These are phyloP conservation scores for Ophiostoma himal-ulmi DNA, from an alignment of 2,329 filamentous ascomycete genomes.

Conservation along the genomic window DNA sequence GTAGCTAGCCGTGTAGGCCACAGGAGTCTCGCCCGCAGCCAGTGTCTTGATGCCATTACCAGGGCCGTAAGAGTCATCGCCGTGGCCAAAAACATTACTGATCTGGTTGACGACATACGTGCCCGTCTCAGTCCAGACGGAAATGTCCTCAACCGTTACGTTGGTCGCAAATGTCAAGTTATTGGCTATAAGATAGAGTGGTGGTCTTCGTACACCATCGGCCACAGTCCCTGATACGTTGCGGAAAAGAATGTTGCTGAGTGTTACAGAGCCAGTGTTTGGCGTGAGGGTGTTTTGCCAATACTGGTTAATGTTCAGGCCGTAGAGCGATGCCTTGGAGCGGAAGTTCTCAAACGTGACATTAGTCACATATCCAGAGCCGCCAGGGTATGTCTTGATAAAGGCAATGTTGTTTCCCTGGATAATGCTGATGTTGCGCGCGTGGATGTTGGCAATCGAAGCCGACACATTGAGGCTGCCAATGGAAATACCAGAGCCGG, in stretches of 20 bases:
- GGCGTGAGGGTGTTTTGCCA: background rate
- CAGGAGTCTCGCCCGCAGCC: background rate
- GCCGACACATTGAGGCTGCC: slow-evolving; percentile 10
- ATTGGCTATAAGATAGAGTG: background rate
- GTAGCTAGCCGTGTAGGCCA: background rate
- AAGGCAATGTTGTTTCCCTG: slow-evolving; percentile 11
- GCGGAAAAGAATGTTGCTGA: background rate
- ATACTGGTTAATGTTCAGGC: slow-evolving; percentile 6
- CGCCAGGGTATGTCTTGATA: slow-evolving; percentile 10
- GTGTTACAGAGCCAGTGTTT: background rate
- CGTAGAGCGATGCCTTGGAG: slow-evolving; percentile 3
- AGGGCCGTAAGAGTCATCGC: background rate
- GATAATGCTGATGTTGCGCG: slow-evolving; percentile 6
- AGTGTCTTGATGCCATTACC: slow-evolving; percentile 1
- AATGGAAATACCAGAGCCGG: slow-evolving; percentile 7
- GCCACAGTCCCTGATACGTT: background rate
- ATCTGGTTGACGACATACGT: slow-evolving; percentile 2
- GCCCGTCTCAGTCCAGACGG: slow-evolving; percentile 1
- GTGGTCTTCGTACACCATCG: background rate
- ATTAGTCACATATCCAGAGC: slow-evolving; percentile 2
- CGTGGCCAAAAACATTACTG: background rate
- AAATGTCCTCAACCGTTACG: background rate
- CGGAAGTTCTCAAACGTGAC: slow-evolving; percentile 8
- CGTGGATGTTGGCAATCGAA: slow-evolving; percentile 3
- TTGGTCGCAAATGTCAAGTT: slow-evolving; percentile 8